These are phyloP conservation scores for Saprolegnia parasitica DNA, from an alignment of 352 stramenopile genomes.

Conservation along the genomic window DNA sequence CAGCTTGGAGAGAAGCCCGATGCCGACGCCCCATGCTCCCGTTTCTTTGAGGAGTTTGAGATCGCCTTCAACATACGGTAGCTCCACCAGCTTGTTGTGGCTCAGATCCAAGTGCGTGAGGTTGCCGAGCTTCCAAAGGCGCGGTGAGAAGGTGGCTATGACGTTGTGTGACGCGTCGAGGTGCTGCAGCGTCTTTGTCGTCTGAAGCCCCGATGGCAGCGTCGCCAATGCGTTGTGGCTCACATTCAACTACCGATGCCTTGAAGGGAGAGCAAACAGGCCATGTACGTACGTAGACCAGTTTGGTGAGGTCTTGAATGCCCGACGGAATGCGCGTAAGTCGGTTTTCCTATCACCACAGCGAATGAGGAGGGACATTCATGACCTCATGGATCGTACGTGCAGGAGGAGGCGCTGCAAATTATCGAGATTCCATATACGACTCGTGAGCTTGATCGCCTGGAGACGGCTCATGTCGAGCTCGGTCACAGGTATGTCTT, in stretches of 20 bases:
- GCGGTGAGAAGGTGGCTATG: slow-evolving; percentile 55
- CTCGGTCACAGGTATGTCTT: slow-evolving; percentile 18
- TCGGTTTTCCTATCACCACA: slow-evolving; percentile 36
- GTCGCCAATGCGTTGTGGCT: slow-evolving; percentile 53
- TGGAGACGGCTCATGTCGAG: slow-evolving; percentile 53
- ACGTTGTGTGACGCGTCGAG: slow-evolving; percentile 54
- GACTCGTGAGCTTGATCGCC: slow-evolving; percentile 52
- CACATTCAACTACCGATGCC: slow-evolving; percentile 37
- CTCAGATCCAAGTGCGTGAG: slow-evolving; percentile 50
- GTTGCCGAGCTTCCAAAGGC: slow-evolving; percentile 56
- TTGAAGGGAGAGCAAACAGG: neutral
- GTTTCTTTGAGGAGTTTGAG: slow-evolving; percentile 65
- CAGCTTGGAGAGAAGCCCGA: slow-evolving; percentile 44
- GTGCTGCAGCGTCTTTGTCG: slow-evolving; percentile 41
- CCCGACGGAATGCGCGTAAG: slow-evolving; percentile 59
- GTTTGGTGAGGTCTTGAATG: slow-evolving; percentile 55
- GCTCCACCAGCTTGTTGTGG: slow-evolving; percentile 44
- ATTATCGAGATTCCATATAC: slow-evolving; percentile 63
- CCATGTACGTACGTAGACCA: slow-evolving; percentile 34
- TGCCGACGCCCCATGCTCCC: slow-evolving; percentile 61
- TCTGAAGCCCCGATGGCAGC: slow-evolving; percentile 63
- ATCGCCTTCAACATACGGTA: slow-evolving; percentile 64
- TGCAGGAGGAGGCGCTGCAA: slow-evolving; percentile 43
- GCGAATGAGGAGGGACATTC: neutral
- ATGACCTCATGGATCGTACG: neutral